phyloP scores from a whole-genome alignment of 1,284 basidiomycete species.

The Rhodotorula sp. region DNA sequence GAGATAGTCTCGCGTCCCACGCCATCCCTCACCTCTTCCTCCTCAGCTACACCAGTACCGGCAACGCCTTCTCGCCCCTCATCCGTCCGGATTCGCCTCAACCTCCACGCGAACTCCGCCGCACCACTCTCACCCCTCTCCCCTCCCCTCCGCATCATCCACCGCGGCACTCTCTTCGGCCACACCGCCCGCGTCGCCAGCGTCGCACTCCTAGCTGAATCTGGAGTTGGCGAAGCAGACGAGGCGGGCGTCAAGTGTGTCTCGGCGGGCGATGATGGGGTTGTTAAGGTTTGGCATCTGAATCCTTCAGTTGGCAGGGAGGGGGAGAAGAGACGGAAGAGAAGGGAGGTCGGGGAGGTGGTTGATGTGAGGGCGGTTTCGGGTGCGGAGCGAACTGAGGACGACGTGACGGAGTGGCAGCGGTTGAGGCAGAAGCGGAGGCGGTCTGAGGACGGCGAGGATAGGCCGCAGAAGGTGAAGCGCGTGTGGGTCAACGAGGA shows the following conservation, averaged over 20 bases:
- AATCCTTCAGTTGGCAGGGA: not conserved
- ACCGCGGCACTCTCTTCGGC: conserved; percentile 46
- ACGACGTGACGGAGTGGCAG: not conserved
- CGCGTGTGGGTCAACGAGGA: conserved; percentile 30
- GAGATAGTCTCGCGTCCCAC: conserved; percentile 21
- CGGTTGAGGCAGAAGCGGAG: too few species aligned
- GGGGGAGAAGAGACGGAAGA: not conserved
- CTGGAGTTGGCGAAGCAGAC: conserved; percentile 35
- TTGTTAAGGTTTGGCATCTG: conserved; percentile 48
- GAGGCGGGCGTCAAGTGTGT: conserved; percentile 43
- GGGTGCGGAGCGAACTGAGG: not conserved
- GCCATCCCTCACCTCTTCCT: not conserved
- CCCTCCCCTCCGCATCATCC: not conserved
- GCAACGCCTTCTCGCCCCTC: not conserved
- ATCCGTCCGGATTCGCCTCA: not conserved
- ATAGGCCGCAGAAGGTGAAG: conserved; percentile 1
- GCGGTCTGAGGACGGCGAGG: not conserved
- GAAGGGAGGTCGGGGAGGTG: not conserved
- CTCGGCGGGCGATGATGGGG: conserved; percentile 46
- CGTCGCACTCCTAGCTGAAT: conserved; percentile 44
- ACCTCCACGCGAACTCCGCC: not conserved
- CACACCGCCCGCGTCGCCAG: conserved; percentile 47
- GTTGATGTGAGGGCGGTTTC: not conserved
- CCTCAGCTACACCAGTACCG: not conserved
- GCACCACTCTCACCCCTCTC: conserved; percentile 14